Evolutionary conservation across 345 rosid genomes (phyloP).

Genomic region (Eucalyptus grandis): DNA sequence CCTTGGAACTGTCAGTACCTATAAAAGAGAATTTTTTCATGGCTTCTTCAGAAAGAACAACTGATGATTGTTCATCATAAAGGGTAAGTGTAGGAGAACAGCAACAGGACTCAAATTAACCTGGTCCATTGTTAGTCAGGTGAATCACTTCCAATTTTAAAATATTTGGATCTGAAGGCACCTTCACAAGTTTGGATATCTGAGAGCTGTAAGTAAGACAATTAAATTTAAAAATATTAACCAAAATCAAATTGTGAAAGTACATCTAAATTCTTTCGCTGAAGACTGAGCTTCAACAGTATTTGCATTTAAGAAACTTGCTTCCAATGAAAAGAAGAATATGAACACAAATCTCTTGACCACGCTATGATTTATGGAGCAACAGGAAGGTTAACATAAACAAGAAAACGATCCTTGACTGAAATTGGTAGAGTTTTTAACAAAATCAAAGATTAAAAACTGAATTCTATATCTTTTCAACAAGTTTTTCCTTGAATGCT

Average conservation of each 20-base stretch:
- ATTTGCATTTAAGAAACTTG: not conserved
- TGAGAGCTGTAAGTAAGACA: not conserved
- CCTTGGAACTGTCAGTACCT: not conserved
- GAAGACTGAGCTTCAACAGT: not conserved
- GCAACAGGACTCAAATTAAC: not conserved
- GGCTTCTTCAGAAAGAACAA: not conserved
- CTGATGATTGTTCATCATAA: not conserved
- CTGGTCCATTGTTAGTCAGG: not conserved
- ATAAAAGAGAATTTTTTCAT: not conserved
- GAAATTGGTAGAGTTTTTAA: not conserved
- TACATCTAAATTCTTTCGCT: not conserved
- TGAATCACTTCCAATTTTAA: not conserved
- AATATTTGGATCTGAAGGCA: not conserved
- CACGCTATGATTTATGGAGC: not conserved
- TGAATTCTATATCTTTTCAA: not conserved
- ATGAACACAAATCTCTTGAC: not conserved
- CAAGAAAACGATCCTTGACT: not conserved
- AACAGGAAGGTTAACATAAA: not conserved
- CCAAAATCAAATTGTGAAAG: not conserved
- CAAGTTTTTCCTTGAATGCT: not conserved
- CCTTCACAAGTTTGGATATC: not conserved
- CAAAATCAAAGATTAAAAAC: not conserved
- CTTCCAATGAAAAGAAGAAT: not conserved
- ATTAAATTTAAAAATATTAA: not conserved
- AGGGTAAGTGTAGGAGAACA: not conserved